Evolutionary conservation across 2,329 filamentous ascomycete genomes (phyloP).

Genomic region (Neobulgaria alba): DNA sequence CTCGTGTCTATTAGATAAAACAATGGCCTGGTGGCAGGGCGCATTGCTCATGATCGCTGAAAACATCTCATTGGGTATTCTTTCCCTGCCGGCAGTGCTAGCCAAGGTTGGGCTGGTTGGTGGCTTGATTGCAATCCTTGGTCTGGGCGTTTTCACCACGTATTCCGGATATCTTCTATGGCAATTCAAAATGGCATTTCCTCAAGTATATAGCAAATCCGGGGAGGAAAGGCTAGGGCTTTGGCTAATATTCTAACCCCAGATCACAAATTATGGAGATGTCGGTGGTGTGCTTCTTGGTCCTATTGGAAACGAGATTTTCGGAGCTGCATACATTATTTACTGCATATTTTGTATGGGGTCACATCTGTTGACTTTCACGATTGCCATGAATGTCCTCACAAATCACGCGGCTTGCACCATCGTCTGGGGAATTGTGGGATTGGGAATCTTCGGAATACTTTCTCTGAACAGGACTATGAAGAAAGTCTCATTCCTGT

Average conservation of each 20-base stretch:
- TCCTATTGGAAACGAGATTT: constrained; percentile 40
- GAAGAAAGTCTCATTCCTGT: constrained; percentile 6
- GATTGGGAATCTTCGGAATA: constrained; percentile 41
- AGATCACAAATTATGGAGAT: constrained; percentile 36
- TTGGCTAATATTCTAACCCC: no score
- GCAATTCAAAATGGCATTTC: constrained; percentile 25
- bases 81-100: constrained; percentile 20
- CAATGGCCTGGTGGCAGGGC: not conserved
- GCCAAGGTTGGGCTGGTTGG: constrained; percentile 16
- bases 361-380: constrained; percentile 51
- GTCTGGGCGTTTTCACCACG: constrained; percentile 30
- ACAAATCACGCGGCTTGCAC: constrained; percentile 46
- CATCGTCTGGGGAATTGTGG: constrained; percentile 44
- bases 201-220: constrained; percentile 20
- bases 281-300: constrained; percentile 47
- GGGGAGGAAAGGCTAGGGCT: no score
- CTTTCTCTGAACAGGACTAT: not conserved
- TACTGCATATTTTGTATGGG: constrained; percentile 55
- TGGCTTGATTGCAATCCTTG: constrained; percentile 19
- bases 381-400: constrained; percentile 50
- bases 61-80: constrained; percentile 24
- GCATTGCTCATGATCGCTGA: constrained; percentile 26
- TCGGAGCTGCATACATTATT: constrained; percentile 42
- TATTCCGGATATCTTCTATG: constrained; percentile 35
- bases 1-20: not conserved